These are phyloP conservation scores for Haplographium delicatum DNA, from an alignment of 495 filamentous ascomycete genomes.

Conservation along the genomic window DNA sequence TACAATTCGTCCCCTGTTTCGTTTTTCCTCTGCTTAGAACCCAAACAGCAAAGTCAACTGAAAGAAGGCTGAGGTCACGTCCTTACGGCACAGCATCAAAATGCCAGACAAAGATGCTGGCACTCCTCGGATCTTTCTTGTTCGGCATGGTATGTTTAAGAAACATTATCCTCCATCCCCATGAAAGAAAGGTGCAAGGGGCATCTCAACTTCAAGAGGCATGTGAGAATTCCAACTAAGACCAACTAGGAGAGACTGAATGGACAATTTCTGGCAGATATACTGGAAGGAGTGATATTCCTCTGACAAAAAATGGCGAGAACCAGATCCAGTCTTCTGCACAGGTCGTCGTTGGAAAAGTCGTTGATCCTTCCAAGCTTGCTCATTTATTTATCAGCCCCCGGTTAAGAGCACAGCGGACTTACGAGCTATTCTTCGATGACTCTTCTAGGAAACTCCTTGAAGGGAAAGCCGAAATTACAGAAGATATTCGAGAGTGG, in stretches of 20 bases:
- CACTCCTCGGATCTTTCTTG: conserved; percentile 68
- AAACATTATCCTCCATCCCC: neutral
- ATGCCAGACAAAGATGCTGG: conserved; percentile 45
- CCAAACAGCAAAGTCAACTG: too few species aligned
- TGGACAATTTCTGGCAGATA: conserved; percentile 78
- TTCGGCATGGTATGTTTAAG: conserved; percentile 54
- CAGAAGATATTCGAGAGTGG: conserved; percentile 67
- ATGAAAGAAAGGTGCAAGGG: neutral
- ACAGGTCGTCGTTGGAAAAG: conserved; percentile 60
- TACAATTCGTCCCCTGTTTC: too few species aligned
- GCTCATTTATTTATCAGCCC: conserved; percentile 69
- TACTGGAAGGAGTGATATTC: conserved; percentile 68
- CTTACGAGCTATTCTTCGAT: conserved; percentile 67
- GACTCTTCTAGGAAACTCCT: conserved; percentile 27
- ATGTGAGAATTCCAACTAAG: neutral
- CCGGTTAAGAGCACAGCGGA: conserved; percentile 62
- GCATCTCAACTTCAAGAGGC: neutral
- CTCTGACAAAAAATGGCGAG: conserved; percentile 66
- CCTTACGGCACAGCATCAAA: too few species aligned
- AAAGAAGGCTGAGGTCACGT: too few species aligned
- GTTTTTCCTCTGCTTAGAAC: too few species aligned
- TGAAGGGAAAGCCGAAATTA: conserved; percentile 48
- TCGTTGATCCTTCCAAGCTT: conserved; percentile 66
- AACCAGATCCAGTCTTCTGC: conserved; percentile 60
- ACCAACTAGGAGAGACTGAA: conserved; percentile 60